Conservation (phyloP, 495 filamentous ascomycete genomes). For the Neurospora tetraspora region DNA sequence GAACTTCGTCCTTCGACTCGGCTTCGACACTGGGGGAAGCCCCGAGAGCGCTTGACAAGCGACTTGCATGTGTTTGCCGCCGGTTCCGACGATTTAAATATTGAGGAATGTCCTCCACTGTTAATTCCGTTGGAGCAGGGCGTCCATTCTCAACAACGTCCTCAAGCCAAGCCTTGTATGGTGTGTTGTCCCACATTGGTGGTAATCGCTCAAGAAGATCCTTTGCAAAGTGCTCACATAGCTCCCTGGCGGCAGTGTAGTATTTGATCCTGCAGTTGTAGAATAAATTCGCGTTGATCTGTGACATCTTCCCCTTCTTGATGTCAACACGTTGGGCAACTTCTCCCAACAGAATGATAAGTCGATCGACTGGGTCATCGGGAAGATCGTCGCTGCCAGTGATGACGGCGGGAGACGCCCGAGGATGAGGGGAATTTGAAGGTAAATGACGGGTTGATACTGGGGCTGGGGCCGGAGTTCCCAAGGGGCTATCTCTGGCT, state of each 20-base stretch:
- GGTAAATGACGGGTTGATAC: not conserved
- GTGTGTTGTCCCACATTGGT: not conserved
- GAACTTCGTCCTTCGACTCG: conserved; percentile 6
- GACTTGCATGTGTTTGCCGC: not conserved
- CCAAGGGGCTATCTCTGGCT: not conserved
- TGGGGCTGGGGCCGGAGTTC: not conserved
- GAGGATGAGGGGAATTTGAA: not conserved
- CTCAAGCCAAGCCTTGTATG: not conserved
- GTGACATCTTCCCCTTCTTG: conserved; percentile 1
- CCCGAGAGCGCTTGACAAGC: not conserved
- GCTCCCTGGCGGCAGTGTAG: conserved; percentile 6
- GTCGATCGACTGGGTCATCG: conserved; percentile 5
- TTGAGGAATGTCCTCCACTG: conserved; percentile 15
- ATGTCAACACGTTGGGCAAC: conserved; percentile 7
- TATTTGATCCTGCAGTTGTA: conserved; percentile 24
- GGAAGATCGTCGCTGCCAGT: not conserved
- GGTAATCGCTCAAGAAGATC: not conserved
- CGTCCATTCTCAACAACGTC: not conserved
- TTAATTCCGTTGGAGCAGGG: conserved; percentile 5
- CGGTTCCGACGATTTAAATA: not conserved
- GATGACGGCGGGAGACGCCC: not conserved
- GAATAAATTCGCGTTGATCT: conserved; percentile 15
- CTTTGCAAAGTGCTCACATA: not conserved
- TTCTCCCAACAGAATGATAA: conserved; percentile 8
- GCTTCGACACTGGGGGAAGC: not conserved